phyloP scores from a whole-genome alignment of 75 land plant genomes.

The Pinus tabuliformis region DNA sequence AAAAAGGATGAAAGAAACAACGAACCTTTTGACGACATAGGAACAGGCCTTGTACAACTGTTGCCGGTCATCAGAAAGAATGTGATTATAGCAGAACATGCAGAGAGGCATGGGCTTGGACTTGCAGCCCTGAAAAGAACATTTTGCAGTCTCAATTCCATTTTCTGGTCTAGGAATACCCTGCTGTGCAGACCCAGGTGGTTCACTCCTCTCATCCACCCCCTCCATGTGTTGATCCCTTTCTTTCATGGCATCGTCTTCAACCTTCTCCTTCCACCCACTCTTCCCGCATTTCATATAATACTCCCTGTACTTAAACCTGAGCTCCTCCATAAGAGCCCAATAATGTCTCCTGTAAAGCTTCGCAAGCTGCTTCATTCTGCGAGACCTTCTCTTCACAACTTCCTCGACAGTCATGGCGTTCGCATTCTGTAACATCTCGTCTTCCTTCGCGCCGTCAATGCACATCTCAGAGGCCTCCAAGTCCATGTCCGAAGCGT shows the following conservation, averaged over 20 bases:
- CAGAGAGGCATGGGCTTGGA: slow-evolving; percentile 73
- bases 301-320: slow-evolving; percentile 49
- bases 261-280: slow-evolving; percentile 50
- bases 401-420: slow-evolving; percentile 46
- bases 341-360: slow-evolving; percentile 64
- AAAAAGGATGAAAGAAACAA: not conserved
- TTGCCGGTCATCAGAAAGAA: slow-evolving; percentile 74
- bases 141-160: slow-evolving; percentile 23
- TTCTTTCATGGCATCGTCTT: slow-evolving; percentile 9
- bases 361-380: slow-evolving; percentile 45
- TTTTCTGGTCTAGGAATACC: not conserved
- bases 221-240: not conserved
- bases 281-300: slow-evolving; percentile 72
- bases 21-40: slow-evolving; percentile 53
- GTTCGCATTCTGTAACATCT: slow-evolving; percentile 12
- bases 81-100: slow-evolving; percentile 63
- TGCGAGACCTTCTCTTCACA: slow-evolving; percentile 35
- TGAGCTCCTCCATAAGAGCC: slow-evolving; percentile 70
- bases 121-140: slow-evolving; percentile 63
- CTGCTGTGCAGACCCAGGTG: slow-evolving; percentile 19
- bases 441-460: slow-evolving; percentile 27
- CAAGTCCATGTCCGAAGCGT: slow-evolving; percentile 13
- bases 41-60: slow-evolving; percentile 76
- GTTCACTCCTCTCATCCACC: slow-evolving; percentile 20
- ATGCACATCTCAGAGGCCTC: slow-evolving; percentile 13